Conservation (phyloP, 176 grass and related monocot species). For the Oryza brachyantha region DNA sequence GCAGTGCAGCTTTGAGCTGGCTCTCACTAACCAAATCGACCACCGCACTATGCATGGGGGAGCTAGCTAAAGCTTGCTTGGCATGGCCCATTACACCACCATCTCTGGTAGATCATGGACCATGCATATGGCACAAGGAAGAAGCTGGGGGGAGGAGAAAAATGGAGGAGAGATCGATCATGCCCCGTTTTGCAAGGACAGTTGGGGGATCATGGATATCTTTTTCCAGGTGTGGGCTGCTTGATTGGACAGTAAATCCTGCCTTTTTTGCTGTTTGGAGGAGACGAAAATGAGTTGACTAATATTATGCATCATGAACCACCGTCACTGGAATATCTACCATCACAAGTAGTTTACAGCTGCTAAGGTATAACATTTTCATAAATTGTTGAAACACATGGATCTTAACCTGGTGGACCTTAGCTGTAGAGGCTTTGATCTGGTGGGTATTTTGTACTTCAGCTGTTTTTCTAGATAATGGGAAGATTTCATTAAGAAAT, state of each 20-base stretch:
- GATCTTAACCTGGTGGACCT: background rate
- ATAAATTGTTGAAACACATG: background rate
- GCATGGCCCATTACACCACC: slow-evolving; percentile 12
- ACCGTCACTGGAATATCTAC: background rate
- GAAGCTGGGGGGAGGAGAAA: background rate
- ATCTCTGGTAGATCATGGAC: slow-evolving; percentile 38
- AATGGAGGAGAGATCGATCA: background rate
- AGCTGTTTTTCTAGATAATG: too few relatives aligned
- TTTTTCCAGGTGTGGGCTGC: background rate
- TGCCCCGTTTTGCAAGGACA: slow-evolving; percentile 29
- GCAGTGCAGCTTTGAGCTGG: slow-evolving; percentile 35
- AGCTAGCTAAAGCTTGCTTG: background rate
- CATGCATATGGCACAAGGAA: slow-evolving; percentile 11
- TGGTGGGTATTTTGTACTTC: background rate
- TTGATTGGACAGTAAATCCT: background rate
- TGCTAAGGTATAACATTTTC: background rate
- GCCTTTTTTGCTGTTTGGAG: background rate
- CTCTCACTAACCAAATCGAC: slow-evolving; percentile 29
- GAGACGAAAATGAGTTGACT: background rate
- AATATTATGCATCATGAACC: background rate
- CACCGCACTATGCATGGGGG: slow-evolving; percentile 6
- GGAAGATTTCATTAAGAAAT: too few relatives aligned
- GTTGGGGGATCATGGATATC: background rate
- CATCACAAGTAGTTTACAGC: background rate
- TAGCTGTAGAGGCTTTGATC: background rate